Conservation (phyloP, 371 early-diverging fungal species). For the Rhizopus arrhizus region DNA sequence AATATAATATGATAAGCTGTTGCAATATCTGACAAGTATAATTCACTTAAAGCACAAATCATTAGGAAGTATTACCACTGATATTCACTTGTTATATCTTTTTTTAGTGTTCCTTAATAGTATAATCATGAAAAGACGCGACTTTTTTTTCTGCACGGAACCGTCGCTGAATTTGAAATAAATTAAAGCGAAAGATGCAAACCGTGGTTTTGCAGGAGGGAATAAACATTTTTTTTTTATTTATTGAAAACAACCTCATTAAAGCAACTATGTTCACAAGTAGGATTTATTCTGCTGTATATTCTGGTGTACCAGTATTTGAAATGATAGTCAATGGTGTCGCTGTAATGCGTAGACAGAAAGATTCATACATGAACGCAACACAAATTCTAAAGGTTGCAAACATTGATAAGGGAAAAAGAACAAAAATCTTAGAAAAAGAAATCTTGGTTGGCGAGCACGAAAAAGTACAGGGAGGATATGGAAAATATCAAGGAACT, state of each 20-base stretch:
- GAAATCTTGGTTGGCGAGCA: constrained; percentile 83
- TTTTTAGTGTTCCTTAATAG: not conserved
- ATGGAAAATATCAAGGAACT: constrained; percentile 97
- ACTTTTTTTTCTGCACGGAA: not conserved
- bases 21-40: too few species aligned
- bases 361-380: constrained; percentile 91
- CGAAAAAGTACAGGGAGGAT: constrained; percentile 97
- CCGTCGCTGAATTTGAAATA: constrained; percentile 2
- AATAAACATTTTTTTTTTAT: constrained; percentile 1
- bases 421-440: constrained; percentile 92
- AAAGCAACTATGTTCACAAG: constrained; percentile 21
- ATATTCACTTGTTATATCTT: not conserved
- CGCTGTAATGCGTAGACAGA: constrained; percentile 89
- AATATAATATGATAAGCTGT: too few species aligned
- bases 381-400: constrained; percentile 98
- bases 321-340: constrained; percentile 82
- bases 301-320: constrained; percentile 84
- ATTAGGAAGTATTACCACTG: not conserved
- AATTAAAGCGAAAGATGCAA: constrained; percentile 3
- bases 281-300: constrained; percentile 70
- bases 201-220: not conserved
- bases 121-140: not conserved
- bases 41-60: not conserved
- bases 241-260: not conserved
- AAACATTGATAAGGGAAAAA: constrained; percentile 86